Conservation (phyloP, 176 grass and related monocot species). For the Bromus sterilis region DNA sequence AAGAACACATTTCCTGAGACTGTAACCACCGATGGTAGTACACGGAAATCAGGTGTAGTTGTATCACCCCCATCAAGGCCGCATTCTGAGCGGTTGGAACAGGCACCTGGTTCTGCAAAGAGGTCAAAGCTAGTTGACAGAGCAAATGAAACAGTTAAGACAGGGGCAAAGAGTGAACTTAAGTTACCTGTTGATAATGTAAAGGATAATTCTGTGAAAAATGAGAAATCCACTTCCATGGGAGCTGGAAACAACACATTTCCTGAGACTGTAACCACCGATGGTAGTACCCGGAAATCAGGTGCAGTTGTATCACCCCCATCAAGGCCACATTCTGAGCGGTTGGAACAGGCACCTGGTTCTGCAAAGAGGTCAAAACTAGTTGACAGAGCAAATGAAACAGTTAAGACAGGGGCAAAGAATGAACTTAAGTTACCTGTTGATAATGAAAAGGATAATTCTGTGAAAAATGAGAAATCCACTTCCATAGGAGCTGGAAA, state of each 20-base stretch:
- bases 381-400: slow-evolving; percentile 24
- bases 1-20: slow-evolving; percentile 19
- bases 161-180: slow-evolving; percentile 2
- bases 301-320: background rate
- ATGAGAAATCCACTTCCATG: slow-evolving; percentile 18
- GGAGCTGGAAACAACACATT: slow-evolving; percentile 17
- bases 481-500: slow-evolving; percentile 13
- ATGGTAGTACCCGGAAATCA: slow-evolving; percentile 12
- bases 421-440: slow-evolving; percentile 4
- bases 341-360: slow-evolving; percentile 17
- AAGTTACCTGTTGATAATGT: slow-evolving; percentile 10
- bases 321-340: slow-evolving; percentile 29
- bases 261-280: slow-evolving; percentile 5
- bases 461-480: slow-evolving; percentile 36
- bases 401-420: slow-evolving; percentile 23
- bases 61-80: slow-evolving; percentile 20
- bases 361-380: slow-evolving; percentile 40
- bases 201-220: slow-evolving; percentile 26
- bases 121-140: slow-evolving; percentile 28
- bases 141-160: slow-evolving; percentile 25
- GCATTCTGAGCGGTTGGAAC: slow-evolving; percentile 24
- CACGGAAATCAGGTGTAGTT: background rate
- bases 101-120: slow-evolving; percentile 31
- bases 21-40: slow-evolving; percentile 5
- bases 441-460: slow-evolving; percentile 21